Conservation (phyloP, 1,284 basidiomycete genomes). For the Microbotryum scabiosae region DNA sequence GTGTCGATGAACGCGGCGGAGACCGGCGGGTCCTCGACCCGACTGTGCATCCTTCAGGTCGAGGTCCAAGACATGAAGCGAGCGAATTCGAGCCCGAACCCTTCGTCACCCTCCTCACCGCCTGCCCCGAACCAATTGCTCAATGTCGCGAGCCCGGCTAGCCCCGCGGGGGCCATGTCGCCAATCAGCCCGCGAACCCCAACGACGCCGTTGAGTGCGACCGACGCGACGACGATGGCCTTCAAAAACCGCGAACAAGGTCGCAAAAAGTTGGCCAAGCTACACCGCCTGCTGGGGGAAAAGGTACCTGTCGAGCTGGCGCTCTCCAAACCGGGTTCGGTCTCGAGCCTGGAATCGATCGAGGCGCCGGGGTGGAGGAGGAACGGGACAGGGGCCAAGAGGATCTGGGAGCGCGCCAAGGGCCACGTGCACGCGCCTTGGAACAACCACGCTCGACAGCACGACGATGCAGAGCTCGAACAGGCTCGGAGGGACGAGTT, state of each 20-base stretch:
- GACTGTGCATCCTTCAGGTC: too few relatives aligned
- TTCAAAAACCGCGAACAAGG: background rate
- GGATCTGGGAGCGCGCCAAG: background rate
- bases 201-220: too few relatives aligned
- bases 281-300: constrained; percentile 2
- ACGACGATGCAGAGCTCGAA: background rate
- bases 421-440: background rate
- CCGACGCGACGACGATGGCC: too few relatives aligned
- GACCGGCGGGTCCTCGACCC: too few relatives aligned
- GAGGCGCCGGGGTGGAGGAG: background rate
- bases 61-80: too few relatives aligned
- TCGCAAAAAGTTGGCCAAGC: constrained; percentile 1
- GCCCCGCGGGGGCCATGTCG: too few relatives aligned
- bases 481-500: background rate
- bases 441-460: background rate
- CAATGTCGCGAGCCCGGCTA: too few relatives aligned
- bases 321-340: background rate
- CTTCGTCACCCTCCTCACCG: too few relatives aligned
- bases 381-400: background rate
- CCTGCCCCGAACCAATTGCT: too few relatives aligned
- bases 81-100: too few relatives aligned
- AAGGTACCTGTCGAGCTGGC: constrained; percentile 4
- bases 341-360: background rate
- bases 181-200: too few relatives aligned
- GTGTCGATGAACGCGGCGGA: too few relatives aligned